phyloP scores from a whole-genome alignment of 257 asterid genomes.

The Lithospermum erythrorhizon region DNA sequence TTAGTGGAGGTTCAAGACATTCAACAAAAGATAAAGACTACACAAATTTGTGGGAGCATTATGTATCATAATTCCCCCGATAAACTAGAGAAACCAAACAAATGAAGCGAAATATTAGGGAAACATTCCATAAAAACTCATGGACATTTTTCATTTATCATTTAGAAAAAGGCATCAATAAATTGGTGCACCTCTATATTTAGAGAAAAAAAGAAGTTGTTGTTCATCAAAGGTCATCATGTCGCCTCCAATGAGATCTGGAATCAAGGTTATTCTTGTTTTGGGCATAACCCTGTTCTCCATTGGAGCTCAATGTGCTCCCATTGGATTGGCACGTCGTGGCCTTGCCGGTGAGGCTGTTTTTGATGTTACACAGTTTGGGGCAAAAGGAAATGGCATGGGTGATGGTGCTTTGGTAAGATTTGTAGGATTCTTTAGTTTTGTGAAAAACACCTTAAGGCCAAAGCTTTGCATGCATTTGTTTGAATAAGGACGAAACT shows the following conservation, averaged over 20 bases:
- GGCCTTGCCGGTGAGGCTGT: constrained; percentile 25
- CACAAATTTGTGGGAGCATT: too few relatives aligned
- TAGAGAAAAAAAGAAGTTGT: not conserved
- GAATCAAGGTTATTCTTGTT: not conserved
- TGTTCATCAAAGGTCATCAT: not conserved
- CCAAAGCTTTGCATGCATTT: not conserved
- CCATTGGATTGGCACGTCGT: constrained; percentile 5
- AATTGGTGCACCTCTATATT: too few relatives aligned
- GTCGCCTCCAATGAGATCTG: not conserved
- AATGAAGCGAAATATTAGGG: too few relatives aligned
- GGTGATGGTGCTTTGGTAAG: constrained; percentile 27
- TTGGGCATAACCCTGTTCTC: constrained; percentile 14
- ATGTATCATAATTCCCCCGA: too few relatives aligned
- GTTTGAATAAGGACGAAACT: not conserved
- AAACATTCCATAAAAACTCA: too few relatives aligned
- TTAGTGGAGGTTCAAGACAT: too few relatives aligned
- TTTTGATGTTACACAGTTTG: constrained; percentile 43
- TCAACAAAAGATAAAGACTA: too few relatives aligned
- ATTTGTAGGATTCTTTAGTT: too few relatives aligned
- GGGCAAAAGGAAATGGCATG: constrained; percentile 32
- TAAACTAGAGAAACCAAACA: too few relatives aligned
- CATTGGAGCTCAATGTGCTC: constrained; percentile 14
- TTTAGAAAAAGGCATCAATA: too few relatives aligned
- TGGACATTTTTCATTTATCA: too few relatives aligned
- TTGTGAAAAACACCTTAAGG: too few relatives aligned